Evolutionary conservation across 345 rosid species (phyloP), one percentile per base, ranked within the genome.

Genomic region (Stellera chamaejasme): DNA sequence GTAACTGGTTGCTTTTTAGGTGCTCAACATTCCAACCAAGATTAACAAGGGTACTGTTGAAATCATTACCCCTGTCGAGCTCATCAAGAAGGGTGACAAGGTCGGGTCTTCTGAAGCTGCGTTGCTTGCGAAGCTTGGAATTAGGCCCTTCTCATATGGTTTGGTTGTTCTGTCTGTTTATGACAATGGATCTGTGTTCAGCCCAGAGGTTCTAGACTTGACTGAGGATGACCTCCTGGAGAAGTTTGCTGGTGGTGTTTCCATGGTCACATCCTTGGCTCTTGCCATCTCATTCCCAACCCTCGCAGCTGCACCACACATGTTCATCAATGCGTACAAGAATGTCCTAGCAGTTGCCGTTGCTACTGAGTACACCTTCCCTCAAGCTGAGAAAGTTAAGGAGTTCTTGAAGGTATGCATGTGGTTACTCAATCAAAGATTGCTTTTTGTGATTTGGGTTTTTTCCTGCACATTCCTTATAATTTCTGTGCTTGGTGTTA

Each of bases 41-140:
- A 92, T 92, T 81, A 92, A 92, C 84, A 92, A 92, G 87, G 98
- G 98, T 63, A 85, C 95, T 27, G 97, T 92, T 4, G 98, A 92
- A 80, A 92, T 92, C 63, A 81, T 92, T 59, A 84, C 97, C 54
- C 85, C 94, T 2, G 97, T 92, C 55, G 97, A 92, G 72, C 87
- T 92, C 49, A 84, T 88, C 65, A 92, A 74, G 85, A 88, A 92
- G 76, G 98, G 98, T 5, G 98, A 92, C 13, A 88, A 92, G 71
- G 97, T 88, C 27, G 97, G 97, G 14, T 92, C 98, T 48, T 88
- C 98, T 13, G 98, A 92, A 70, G 97, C 97, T 56, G 97, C 96
- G 0, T 81, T 92, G 61, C 72, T 88, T 25, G 83, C 96, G 13
- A 92, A 92, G 65, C 91, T 88, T 11, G 97, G 97, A 12, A 79